These are phyloP conservation scores for Beauveria varroae DNA, from an alignment of 2,329 filamentous ascomycete species.

Conservation along the genomic window DNA sequence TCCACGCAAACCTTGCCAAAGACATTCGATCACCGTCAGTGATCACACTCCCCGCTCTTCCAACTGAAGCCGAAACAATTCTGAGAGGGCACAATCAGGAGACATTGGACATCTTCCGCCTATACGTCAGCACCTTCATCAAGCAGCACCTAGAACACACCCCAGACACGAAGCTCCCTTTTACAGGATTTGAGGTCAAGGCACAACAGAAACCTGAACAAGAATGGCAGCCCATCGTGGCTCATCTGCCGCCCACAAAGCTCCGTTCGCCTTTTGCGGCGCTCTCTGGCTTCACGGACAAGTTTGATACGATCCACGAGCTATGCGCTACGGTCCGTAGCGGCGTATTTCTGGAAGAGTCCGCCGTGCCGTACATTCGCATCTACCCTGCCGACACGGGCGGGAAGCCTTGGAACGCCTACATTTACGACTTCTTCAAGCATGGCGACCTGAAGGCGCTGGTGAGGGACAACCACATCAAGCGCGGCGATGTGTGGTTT, in stretches of 20 bases:
- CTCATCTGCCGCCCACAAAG: slow-evolving; percentile 30
- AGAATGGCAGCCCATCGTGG: not conserved
- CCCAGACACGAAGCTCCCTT: slow-evolving; percentile 49
- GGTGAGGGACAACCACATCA: slow-evolving; percentile 55
- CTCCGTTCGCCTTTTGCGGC: slow-evolving; percentile 63
- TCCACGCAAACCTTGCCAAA: slow-evolving; percentile 38
- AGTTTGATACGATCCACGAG: slow-evolving; percentile 57
- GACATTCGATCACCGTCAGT: slow-evolving; percentile 54
- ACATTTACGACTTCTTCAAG: slow-evolving; percentile 70
- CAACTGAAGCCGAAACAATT: slow-evolving; percentile 45
- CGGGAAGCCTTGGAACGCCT: slow-evolving; percentile 51
- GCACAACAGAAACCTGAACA: slow-evolving; percentile 15
- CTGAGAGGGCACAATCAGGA: slow-evolving; percentile 56
- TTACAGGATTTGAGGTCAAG: slow-evolving; percentile 32
- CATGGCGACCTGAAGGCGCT: slow-evolving; percentile 49
- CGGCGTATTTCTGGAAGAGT: slow-evolving; percentile 68
- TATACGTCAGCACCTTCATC: slow-evolving; percentile 63
- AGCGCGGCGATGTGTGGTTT: slow-evolving; percentile 63
- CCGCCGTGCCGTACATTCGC: slow-evolving; percentile 61
- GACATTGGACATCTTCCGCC: slow-evolving; percentile 57
- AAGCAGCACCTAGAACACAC: slow-evolving; percentile 49
- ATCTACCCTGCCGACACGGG: slow-evolving; percentile 49
- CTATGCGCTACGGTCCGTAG: slow-evolving; percentile 57
- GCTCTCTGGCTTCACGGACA: slow-evolving; percentile 59
- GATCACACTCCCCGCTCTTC: slow-evolving; percentile 58